phyloP scores from a whole-genome alignment of 1,284 basidiomycete genomes.

The Ceratobasidium sp. region DNA sequence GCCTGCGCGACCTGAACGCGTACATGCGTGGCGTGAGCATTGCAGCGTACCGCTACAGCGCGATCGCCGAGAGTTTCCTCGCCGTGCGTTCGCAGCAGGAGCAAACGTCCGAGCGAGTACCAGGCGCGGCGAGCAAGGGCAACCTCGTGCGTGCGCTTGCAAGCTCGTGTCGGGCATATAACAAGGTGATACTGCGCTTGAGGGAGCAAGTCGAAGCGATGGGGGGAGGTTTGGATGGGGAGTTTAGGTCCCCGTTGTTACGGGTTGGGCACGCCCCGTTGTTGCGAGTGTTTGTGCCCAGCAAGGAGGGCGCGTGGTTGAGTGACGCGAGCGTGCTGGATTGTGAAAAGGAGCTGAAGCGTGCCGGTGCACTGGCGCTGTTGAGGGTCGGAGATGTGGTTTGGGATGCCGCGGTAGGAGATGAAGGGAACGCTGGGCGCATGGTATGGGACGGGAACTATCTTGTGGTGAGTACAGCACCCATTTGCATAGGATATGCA shows the following conservation, averaged over 20 bases:
- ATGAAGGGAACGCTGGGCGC: conserved; percentile 78
- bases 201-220: conserved; percentile 71
- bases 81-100: conserved; percentile 51
- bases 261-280: conserved; percentile 70
- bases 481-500: neutral
- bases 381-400: conserved; percentile 77
- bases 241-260: conserved; percentile 64
- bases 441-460: conserved; percentile 84
- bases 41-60: conserved; percentile 71
- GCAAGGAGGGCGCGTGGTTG: conserved; percentile 80
- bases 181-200: conserved; percentile 72
- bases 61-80: conserved; percentile 62
- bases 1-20: conserved; percentile 71
- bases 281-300: conserved; percentile 78
- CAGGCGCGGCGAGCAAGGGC: conserved; percentile 46
- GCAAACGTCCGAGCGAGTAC: conserved; percentile 54
- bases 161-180: conserved; percentile 70
- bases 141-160: conserved; percentile 55
- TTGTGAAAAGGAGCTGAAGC: conserved; percentile 76
- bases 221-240: conserved; percentile 2
- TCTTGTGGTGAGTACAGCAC: conserved; percentile 64
- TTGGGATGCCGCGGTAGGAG: conserved; percentile 81
- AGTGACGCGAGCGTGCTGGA: conserved; percentile 76
- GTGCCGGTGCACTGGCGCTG: conserved; percentile 63
- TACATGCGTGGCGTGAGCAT: conserved; percentile 79